Percentiles rank a stretch among this genome's conserved stretches.
Evolutionary conservation across 805 yeast genomes (phyloP).

Genomic region (Helenozyma rhizophorensis): DNA sequence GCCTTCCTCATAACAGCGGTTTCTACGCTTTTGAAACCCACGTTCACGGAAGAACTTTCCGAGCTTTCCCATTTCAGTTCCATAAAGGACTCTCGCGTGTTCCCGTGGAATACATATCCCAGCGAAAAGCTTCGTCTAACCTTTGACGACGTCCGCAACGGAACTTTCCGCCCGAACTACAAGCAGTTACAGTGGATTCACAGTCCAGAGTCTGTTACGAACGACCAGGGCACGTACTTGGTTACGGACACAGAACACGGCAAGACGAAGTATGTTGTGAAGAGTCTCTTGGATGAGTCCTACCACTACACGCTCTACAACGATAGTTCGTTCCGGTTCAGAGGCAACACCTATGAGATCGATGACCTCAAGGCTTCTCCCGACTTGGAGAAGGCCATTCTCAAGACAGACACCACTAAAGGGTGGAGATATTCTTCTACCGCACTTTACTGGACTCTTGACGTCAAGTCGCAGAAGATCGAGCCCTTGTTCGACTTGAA

Average conservation of each 20-base stretch:
- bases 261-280: conserved; percentile 49
- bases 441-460: conserved; percentile 17
- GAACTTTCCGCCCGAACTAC: conserved; percentile 49
- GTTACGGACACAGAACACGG: conserved; percentile 30
- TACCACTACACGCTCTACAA: conserved; percentile 47
- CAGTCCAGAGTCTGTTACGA: conserved; percentile 40
- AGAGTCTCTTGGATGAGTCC: conserved; percentile 43
- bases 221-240: conserved; percentile 68
- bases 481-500: conserved; percentile 8
- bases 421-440: conserved; percentile 28
- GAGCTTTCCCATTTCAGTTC: too few relatives aligned
- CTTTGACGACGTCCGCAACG: conserved; percentile 41
- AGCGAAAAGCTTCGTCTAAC: conserved; percentile 23
- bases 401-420: conserved; percentile 57
- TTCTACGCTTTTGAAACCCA: conserved; percentile 3
- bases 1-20: conserved; percentile 20
- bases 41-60: too few relatives aligned
- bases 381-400: conserved; percentile 52
- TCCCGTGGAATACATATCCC: conserved; percentile 6
- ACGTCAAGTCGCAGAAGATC: conserved; percentile 11
- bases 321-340: conserved; percentile 41
- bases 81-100: conserved; percentile 2
- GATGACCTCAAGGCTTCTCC: conserved; percentile 63
- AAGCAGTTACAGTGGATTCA: conserved; percentile 70
- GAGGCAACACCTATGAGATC: conserved; percentile 40